Conservation (phyloP, 2,329 filamentous ascomycete species). For the Diaporthe humulicola region DNA sequence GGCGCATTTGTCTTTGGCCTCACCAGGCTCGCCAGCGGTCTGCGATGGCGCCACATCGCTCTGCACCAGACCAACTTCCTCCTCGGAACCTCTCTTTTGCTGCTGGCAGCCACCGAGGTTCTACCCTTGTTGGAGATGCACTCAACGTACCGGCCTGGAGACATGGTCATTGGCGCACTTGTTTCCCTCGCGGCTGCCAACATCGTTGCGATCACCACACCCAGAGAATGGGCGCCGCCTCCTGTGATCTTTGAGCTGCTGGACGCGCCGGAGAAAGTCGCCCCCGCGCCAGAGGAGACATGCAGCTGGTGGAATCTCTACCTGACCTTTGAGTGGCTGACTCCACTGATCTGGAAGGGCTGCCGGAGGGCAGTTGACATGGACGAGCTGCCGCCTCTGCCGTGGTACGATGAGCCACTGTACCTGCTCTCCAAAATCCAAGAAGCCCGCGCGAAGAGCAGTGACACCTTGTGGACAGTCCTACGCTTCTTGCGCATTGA, state of each 20-base stretch:
- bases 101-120: slow-evolving; percentile 39
- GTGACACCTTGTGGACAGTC: slow-evolving; percentile 60
- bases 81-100: slow-evolving; percentile 25
- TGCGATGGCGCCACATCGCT: slow-evolving; percentile 36
- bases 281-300: slow-evolving; percentile 64
- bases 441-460: slow-evolving; percentile 57
- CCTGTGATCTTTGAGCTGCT: slow-evolving; percentile 54
- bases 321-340: slow-evolving; percentile 65
- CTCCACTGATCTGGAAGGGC: slow-evolving; percentile 61
- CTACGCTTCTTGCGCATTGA: slow-evolving; percentile 58
- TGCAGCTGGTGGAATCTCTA: slow-evolving; percentile 68
- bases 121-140: slow-evolving; percentile 40
- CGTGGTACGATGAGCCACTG: slow-evolving; percentile 69
- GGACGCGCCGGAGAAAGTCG: slow-evolving; percentile 50
- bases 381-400: slow-evolving; percentile 61
- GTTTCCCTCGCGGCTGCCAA: slow-evolving; percentile 53
- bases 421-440: slow-evolving; percentile 60
- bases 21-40: slow-evolving; percentile 32
- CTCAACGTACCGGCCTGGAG: slow-evolving; percentile 43
- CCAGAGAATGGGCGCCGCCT: slow-evolving; percentile 64
- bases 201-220: slow-evolving; percentile 58
- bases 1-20: slow-evolving; percentile 35
- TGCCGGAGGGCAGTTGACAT: slow-evolving; percentile 59
- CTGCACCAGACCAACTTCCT: slow-evolving; percentile 40
- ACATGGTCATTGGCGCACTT: slow-evolving; percentile 51